Conservation (phyloP, 2,329 filamentous ascomycete genomes). For the Cladosporium cucumerinum region DNA sequence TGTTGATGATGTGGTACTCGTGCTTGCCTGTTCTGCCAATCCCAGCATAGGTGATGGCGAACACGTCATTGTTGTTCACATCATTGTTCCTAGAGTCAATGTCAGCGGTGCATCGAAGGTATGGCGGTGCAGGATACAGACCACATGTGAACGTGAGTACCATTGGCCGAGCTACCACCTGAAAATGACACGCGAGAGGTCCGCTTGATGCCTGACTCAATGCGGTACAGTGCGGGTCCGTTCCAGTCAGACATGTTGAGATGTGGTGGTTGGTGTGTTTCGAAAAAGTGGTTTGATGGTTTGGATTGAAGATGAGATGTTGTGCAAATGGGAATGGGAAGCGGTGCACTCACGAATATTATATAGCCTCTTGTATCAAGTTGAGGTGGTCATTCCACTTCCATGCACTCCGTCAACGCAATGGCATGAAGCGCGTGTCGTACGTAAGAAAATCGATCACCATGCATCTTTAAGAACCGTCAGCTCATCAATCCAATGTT, state of each 20-base stretch:
- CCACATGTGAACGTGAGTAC: not conserved
- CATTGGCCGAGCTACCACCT: not conserved
- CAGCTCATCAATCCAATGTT: not conserved
- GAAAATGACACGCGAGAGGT: not conserved
- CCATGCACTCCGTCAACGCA: not conserved
- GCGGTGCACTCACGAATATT: not conserved
- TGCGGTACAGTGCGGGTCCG: not conserved
- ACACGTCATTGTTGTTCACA: not conserved
- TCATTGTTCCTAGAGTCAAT: not conserved
- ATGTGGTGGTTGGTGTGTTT: not conserved
- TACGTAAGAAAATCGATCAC: not conserved
- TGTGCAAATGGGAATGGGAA: not conserved
- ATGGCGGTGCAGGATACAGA: not conserved
- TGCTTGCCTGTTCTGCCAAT: not conserved
- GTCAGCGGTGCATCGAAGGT: not conserved
- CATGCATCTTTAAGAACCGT: not conserved
- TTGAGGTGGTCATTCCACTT: not conserved
- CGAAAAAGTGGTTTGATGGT: not conserved
- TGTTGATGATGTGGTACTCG: constrained; percentile 1
- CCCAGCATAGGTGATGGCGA: not conserved
- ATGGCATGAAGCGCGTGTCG: not conserved
- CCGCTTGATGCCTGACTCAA: not conserved
- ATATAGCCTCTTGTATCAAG: not conserved
- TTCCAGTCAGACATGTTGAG: not conserved
- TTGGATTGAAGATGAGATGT: not conserved